Conservation (phyloP, 192 early-diverging fungal genomes). For the Borealophlyctis nickersoniae region DNA sequence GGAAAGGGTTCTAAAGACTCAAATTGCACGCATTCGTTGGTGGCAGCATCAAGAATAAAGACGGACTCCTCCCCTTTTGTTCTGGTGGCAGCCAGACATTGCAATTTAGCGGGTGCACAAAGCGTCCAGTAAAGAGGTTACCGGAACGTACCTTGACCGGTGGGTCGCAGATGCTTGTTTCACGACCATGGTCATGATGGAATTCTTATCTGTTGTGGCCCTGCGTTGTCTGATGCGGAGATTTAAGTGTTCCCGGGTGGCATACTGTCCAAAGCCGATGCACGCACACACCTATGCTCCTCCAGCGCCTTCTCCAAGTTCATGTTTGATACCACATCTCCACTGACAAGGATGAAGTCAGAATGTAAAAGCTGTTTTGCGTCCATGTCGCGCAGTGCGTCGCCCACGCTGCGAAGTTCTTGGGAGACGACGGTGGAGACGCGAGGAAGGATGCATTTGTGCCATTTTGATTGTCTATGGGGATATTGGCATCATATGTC, state of each 20-base stretch:
- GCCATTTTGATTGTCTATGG: conserved; percentile 68
- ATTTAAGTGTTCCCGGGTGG: not conserved
- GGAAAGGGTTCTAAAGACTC: conserved; percentile 65
- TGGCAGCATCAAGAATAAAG: conserved; percentile 77
- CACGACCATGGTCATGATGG: conserved; percentile 93
- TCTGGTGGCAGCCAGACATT: conserved; percentile 20
- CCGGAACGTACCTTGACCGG: conserved; percentile 24
- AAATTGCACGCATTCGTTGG: conserved; percentile 79
- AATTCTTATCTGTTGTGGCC: conserved; percentile 64
- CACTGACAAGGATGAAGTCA: conserved; percentile 91
- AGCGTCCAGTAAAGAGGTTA: too few relatives aligned
- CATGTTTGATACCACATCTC: conserved; percentile 89
- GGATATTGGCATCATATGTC: not conserved
- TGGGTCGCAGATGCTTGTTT: conserved; percentile 67
- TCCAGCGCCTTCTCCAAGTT: conserved; percentile 71
- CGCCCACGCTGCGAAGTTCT: conserved; percentile 77
- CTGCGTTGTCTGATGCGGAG: not conserved
- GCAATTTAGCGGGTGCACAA: not conserved
- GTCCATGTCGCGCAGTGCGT: conserved; percentile 89
- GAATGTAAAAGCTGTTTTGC: conserved; percentile 69
- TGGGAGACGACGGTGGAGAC: conserved; percentile 72
- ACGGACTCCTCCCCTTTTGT: conserved; percentile 71
- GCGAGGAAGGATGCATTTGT: conserved; percentile 57
- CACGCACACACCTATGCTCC: conserved; percentile 58
- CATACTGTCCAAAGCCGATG: not conserved